These are phyloP conservation scores for Yarrowia osloensis DNA, from an alignment of 805 yeast species.

Conservation along the genomic window DNA sequence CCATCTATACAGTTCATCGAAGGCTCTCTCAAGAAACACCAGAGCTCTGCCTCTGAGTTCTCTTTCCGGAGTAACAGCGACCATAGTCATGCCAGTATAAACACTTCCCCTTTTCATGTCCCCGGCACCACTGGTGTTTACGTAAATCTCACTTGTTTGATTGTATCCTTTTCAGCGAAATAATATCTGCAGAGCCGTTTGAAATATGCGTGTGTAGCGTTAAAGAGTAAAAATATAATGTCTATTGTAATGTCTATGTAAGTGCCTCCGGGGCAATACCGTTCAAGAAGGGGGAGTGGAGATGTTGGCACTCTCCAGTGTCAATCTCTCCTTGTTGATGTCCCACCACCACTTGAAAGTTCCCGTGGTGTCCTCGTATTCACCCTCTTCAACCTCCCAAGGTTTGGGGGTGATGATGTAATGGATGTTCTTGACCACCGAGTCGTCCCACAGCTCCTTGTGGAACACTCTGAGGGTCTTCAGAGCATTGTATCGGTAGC, in stretches of 20 bases:
- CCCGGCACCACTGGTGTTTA: too few relatives aligned
- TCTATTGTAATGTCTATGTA: conserved; percentile 6
- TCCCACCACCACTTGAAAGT: conserved; percentile 57
- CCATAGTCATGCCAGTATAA: too few relatives aligned
- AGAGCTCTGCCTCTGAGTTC: too few relatives aligned
- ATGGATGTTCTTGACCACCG: conserved; percentile 57
- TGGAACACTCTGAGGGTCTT: conserved; percentile 55
- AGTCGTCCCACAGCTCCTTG: conserved; percentile 50
- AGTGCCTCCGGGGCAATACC: not conserved
- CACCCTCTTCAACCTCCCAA: conserved; percentile 50
- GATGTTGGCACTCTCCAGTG: not conserved
- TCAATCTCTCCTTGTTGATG: conserved; percentile 37
- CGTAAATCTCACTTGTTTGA: too few relatives aligned
- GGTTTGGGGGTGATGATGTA: conserved; percentile 63
- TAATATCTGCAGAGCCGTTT: too few relatives aligned
- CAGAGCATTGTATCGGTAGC: conserved; percentile 57
- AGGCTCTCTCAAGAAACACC: too few relatives aligned
- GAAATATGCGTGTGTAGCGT: too few relatives aligned
- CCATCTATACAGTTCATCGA: too few relatives aligned
- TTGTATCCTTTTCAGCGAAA: too few relatives aligned
- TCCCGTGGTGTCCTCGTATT: conserved; percentile 47
- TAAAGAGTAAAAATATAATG: not conserved
- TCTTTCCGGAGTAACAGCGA: too few relatives aligned
- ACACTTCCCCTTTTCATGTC: too few relatives aligned
- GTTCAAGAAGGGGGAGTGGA: conserved; percentile 17